Evolutionary conservation across 1,284 basidiomycete species (phyloP), one percentile per base, ranked within the genome.

Genomic region (Trichosporon faecale): DNA sequence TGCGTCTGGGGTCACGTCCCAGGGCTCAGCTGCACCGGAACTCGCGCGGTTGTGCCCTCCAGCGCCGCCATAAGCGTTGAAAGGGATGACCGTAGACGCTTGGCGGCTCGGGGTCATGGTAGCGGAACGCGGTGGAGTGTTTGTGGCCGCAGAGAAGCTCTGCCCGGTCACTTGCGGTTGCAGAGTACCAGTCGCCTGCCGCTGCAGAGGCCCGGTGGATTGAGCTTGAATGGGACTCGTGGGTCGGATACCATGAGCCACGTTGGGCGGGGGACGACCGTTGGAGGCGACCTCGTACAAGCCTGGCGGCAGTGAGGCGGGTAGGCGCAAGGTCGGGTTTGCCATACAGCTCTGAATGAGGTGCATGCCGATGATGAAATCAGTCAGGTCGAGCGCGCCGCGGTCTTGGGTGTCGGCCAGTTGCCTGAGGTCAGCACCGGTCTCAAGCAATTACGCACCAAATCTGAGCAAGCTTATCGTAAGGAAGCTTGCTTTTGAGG

Each of bases 351-450:
- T 90, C 83, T 98, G 95, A 76, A 98, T 96, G 78, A 83, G 81
- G 81, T 92, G 93, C 97, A 99, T 98, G 66, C 93, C 97, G 78
- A 99, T 90, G 74, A 92, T 91, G 80, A 99, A 99, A 84, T 99
- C 97, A 57, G 91, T 88, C 25, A 90, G 86, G 80, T 99, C 97
- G 71, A 99, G 89, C 2, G 88, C 86, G 52, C 97, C 97, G 71
- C 97, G 89, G 75, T 92, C 89, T 82, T 95, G 93, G 0, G 95
- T 96, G 83, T 99, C 97, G 21, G 96, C 93, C 40, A 99, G 88
- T 75, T 89, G 91, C 94, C 94, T 95, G 76, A 0, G 23, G 37
- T 66, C n/a, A 71, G 69, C n/a, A 57, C 35, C 3, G 21, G 9
- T 27, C 12, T 14, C 4, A 16, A 12, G 21, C 2, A 5, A 2